Base-by-base conservation (phyloP, 176 grass and related monocot species). In the Bolboschoenus planiculmis region DNA sequence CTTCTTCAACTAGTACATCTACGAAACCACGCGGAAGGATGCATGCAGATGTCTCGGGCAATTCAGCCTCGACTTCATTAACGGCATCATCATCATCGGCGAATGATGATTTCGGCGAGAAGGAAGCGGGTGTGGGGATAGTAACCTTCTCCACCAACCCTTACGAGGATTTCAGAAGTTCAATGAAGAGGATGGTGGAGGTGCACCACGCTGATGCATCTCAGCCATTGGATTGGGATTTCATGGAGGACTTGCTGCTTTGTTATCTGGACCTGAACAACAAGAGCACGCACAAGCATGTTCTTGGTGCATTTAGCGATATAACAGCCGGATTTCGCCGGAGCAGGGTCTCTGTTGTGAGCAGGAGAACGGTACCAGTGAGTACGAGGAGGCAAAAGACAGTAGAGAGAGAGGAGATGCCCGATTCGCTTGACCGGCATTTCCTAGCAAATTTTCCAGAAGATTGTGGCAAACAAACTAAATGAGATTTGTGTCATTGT, bases 261-360 rank as follows among this genome's bases (percentile, higher is more conserved):
- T 90, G 86, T 65, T 98, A 95, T 78, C 75, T 95, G 56, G 85
- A 93, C 47, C 87, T 98, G n/a, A 98, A 98, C 24, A 90, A 98
- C 60, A 84, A 74, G 75, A 81, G 35, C 10, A 87, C 93, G 73
- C 92, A 91, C 82, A 95, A 83, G 90, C 63, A 95, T 83, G 88
- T 98, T 66, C 87, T 95, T 21, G 88, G 43, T 78, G 87, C 89
- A 7, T 95, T 93, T 5, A 78, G 84, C 10, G 89, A 98, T 54
- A 81, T 98, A 2, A 83, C 87, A 42, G 89, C 84, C 27, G 87
- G 82, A 68, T 67, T 82, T 63, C 66, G 83, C 4, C 65, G 11
- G 16, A 83, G 31, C 13, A 30, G 27, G 24, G 30, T 56, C 20
- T 55, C 76, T 15, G 47, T 57, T 23, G 51, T 79, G 15, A 79